Conservation (phyloP, 306 rosid genomes). For the Cicer bijugum region DNA sequence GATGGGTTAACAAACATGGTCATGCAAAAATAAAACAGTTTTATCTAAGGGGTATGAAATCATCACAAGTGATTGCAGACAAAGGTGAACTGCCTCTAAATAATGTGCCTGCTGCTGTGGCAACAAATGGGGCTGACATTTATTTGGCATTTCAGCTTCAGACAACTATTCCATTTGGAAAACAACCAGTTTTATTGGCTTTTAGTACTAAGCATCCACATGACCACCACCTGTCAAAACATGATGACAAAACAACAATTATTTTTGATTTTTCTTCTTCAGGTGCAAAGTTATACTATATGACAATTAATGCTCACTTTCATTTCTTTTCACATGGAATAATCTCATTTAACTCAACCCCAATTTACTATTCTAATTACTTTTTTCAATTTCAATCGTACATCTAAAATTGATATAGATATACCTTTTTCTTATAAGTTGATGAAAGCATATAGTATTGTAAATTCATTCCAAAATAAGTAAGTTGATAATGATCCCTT, state of each 20-base stretch:
- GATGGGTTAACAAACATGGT: conserved; percentile 85
- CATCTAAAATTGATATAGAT: no score
- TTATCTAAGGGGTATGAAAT: conserved; percentile 74
- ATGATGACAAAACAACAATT: conserved; percentile 68
- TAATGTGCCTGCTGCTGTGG: conserved; percentile 80
- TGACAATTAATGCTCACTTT: no score
- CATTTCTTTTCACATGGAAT: no score
- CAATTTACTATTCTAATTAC: no score
- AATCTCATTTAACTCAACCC: no score
- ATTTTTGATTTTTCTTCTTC: conserved; percentile 78
- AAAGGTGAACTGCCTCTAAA: conserved; percentile 95
- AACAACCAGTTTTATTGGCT: conserved; percentile 82
- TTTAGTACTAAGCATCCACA: conserved; percentile 63
- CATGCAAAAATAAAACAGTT: conserved; percentile 82
- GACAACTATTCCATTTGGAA: conserved; percentile 56
- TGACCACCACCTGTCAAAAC: conserved; percentile 65
- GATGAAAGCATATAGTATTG: background rate
- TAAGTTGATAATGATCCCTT: conserved; percentile 19
- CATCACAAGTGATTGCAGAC: conserved; percentile 68
- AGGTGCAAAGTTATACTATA: conserved; percentile 44
- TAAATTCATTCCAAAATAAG: background rate
- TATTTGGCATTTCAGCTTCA: conserved; percentile 90
- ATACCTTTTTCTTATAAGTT: background rate
- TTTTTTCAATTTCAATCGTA: no score
- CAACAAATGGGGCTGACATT: conserved; percentile 82